Percentiles rank a stretch among this genome's conserved stretches.
Conservation (phyloP, 192 early-diverging fungal species). For the Rhizophagus clarus region DNA sequence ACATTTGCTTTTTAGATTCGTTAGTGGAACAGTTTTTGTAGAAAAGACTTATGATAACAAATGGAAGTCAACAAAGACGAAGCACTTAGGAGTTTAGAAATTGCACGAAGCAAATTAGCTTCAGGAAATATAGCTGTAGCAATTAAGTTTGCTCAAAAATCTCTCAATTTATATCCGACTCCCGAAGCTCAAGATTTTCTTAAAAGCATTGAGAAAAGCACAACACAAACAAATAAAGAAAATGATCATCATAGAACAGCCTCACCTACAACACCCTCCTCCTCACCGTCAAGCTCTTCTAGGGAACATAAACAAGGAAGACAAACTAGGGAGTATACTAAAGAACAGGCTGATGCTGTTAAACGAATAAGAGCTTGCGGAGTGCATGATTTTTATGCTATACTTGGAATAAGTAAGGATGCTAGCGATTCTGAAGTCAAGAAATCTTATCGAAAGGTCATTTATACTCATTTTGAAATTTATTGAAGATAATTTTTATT, state of each 20-base stretch:
- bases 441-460: slow-evolving; percentile 91
- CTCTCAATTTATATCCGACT: slow-evolving; percentile 76
- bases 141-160: slow-evolving; percentile 84
- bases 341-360: slow-evolving; percentile 79
- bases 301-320: slow-evolving; percentile 31
- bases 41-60: no score
- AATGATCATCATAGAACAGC: slow-evolving; percentile 16
- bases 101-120: slow-evolving; percentile 72
- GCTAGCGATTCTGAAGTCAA: slow-evolving; percentile 85
- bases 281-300: slow-evolving; percentile 33
- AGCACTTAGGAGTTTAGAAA: slow-evolving; percentile 72
- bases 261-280: slow-evolving; percentile 29
- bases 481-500: background rate
- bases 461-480: background rate
- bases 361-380: slow-evolving; percentile 74
- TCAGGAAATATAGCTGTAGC: slow-evolving; percentile 70
- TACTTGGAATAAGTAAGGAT: slow-evolving; percentile 75
- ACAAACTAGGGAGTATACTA: slow-evolving; percentile 63
- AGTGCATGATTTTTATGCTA: slow-evolving; percentile 74
- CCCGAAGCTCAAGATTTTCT: slow-evolving; percentile 62
- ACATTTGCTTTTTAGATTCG: no score
- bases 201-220: slow-evolving; percentile 39
- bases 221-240: slow-evolving; percentile 8
- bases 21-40: no score
- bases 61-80: slow-evolving; percentile 92